Evolutionary conservation across 306 rosid species (phyloP).

Genomic region (Gleditsia sinensis): DNA sequence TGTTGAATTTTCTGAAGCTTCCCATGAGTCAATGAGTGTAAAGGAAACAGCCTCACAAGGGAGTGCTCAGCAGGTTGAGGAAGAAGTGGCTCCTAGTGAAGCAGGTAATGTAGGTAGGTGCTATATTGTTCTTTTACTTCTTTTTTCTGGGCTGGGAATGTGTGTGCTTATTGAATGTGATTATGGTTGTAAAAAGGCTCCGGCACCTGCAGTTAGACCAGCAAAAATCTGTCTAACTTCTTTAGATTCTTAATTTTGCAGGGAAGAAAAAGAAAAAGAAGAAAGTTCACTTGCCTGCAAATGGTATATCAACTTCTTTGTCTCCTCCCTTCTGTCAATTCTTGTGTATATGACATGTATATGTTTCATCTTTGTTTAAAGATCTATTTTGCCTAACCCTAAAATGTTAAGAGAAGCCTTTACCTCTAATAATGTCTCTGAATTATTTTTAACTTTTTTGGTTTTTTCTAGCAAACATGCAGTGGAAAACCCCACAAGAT

Average conservation of each 20-base stretch:
- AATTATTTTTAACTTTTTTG: background rate
- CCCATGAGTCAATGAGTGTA: slow-evolving; percentile 76
- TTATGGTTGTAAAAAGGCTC: background rate
- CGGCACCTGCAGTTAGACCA: background rate
- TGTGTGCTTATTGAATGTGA: background rate
- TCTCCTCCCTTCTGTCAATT: background rate
- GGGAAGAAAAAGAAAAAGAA: slow-evolving; percentile 93
- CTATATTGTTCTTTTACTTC: background rate
- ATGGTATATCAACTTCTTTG: slow-evolving; percentile 50
- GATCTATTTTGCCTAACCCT: background rate
- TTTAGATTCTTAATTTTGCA: slow-evolving; percentile 38
- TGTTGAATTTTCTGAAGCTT: slow-evolving; percentile 78
- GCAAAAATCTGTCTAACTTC: slow-evolving; percentile 1
- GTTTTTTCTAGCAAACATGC: slow-evolving; percentile 59
- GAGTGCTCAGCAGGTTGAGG: slow-evolving; percentile 77
- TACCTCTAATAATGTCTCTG: background rate
- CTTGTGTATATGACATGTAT: background rate
- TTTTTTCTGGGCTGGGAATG: background rate
- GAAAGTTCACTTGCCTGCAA: slow-evolving; percentile 70
- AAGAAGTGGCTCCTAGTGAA: slow-evolving; percentile 83
- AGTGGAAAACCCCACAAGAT: slow-evolving; percentile 81
- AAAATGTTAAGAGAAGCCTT: slow-evolving; percentile 11
- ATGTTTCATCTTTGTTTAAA: background rate
- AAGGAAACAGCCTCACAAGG: slow-evolving; percentile 86
- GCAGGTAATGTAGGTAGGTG: slow-evolving; percentile 60